These are phyloP conservation scores for Daldinia childiae DNA, from an alignment of 495 filamentous ascomycete species.

Conservation along the genomic window DNA sequence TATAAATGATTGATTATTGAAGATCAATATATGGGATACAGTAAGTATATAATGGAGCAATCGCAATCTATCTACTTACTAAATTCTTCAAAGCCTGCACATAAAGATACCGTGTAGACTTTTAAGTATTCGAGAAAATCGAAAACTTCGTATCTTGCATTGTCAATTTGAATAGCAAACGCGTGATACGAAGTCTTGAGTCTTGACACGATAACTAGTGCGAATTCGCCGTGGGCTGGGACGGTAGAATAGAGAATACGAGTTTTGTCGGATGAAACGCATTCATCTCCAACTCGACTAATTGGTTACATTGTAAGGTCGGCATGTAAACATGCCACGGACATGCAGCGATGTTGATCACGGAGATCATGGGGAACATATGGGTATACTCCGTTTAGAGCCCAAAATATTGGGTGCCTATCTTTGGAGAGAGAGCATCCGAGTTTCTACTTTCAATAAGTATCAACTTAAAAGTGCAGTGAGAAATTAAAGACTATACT, in stretches of 20 bases:
- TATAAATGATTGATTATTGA: not conserved
- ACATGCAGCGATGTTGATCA: constrained; percentile 35
- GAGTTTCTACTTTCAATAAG: not conserved
- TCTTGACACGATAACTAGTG: constrained; percentile 10
- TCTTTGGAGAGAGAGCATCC: not conserved
- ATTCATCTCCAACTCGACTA: constrained; percentile 13
- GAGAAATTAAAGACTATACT: too few species aligned
- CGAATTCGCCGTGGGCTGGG: not conserved
- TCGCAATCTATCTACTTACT: not conserved
- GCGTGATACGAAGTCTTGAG: not conserved
- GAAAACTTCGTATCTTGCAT: not conserved
- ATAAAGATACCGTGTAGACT: not conserved
- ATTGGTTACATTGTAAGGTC: constrained; percentile 33
- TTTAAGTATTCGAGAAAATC: not conserved
- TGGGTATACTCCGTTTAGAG: constrained; percentile 9
- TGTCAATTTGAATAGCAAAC: not conserved
- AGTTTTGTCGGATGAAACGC: constrained; percentile 19
- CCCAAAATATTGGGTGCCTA: not conserved
- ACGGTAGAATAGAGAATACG: constrained; percentile 24
- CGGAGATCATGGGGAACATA: constrained; percentile 14
- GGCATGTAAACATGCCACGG: constrained; percentile 22
- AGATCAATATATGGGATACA: not conserved
- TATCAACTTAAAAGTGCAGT: not conserved
- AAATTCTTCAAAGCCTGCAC: too few species aligned
- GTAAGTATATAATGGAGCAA: not conserved